Evolutionary conservation across 345 rosid species (phyloP).

Genomic region (Toxicodendron radicans): DNA sequence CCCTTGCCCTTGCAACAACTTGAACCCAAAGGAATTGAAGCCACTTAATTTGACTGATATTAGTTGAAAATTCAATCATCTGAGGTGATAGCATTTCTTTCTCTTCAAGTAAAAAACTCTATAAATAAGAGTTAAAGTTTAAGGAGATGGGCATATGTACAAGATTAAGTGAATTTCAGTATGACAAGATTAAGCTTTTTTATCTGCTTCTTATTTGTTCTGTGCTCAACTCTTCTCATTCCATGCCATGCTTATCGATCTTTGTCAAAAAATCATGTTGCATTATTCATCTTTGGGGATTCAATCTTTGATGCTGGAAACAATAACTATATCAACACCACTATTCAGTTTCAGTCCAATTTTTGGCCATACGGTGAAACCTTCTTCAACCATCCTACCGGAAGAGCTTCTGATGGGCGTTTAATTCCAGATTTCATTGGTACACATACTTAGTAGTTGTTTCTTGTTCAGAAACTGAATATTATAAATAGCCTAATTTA

Average conservation of each 20-base stretch:
- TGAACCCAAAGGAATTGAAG: background rate
- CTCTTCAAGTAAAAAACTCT: background rate
- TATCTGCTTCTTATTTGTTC: conserved; percentile 11
- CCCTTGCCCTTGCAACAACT: background rate
- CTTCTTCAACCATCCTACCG: conserved; percentile 42
- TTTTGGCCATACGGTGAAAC: conserved; percentile 44
- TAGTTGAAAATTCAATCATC: background rate
- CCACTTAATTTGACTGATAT: background rate
- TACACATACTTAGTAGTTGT: background rate
- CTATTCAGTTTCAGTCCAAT: conserved; percentile 26
- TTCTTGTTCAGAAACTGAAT: background rate
- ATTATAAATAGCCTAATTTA: background rate
- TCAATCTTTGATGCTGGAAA: conserved; percentile 50
- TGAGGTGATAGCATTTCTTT: background rate
- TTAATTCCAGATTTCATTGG: conserved; percentile 50
- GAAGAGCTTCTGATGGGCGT: conserved; percentile 44
- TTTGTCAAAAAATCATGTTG: conserved; percentile 26
- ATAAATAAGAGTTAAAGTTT: background rate
- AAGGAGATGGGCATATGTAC: background rate
- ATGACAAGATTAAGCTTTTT: conserved; percentile 9
- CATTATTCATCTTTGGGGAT: conserved; percentile 48
- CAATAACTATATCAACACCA: conserved; percentile 41
- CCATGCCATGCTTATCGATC: background rate
- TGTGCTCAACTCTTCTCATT: conserved; percentile 7
- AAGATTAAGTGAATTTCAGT: background rate